Base-by-base conservation (phyloP, 495 filamentous ascomycete genomes). In the Hypoxylon crocopeplum region DNA sequence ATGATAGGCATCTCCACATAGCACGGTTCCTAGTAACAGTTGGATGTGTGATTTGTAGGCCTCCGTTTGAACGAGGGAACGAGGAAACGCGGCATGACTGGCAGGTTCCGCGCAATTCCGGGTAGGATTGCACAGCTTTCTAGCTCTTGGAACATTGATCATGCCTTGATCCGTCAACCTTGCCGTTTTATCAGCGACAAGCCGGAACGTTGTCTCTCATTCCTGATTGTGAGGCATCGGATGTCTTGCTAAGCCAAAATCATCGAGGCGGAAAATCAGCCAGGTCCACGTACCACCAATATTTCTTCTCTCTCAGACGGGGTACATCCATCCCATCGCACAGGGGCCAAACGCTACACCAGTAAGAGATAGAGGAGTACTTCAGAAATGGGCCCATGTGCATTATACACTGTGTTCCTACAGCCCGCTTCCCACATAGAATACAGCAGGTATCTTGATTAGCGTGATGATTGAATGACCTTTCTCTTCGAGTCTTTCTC, bases 191-290 rank as follows among this genome's bases (percentile, higher is more conserved):
- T 59, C 44, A 48, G 49, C 29, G 62, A 60, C 46, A 50, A 56
- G 56, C 48, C 48, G 46, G 59, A 56, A 41, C 20, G 29, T 38
- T 68, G 56, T 62, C 64, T 66, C 48, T 61, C 53, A 66, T 66
- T 66, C 47, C 47, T 59, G 56, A 55, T 55, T 63, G 41, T 60
- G 42, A 63, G 59, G 63, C 55, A 58, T 69, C 59, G 54, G 66
- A 42, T 66, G 62, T 68, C 66, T 69, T 58, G 54, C 56, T 65
- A 59, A n/a, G 41, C 56, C 38, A 66, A 57, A 61, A 51, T 46
- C 46, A 61, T 57, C 55, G 25, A 59, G 37, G 50, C 48, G 42
- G 56, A 37, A 42, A 58, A 54, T 50, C 60, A 50, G 29, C 48
- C 42, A 58, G 45, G 60, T 59, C 48, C 42, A 58, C 38, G 60